Base-by-base conservation (phyloP, 2,329 filamentous ascomycete species). In the Pseudogymnoascus sp. region DNA sequence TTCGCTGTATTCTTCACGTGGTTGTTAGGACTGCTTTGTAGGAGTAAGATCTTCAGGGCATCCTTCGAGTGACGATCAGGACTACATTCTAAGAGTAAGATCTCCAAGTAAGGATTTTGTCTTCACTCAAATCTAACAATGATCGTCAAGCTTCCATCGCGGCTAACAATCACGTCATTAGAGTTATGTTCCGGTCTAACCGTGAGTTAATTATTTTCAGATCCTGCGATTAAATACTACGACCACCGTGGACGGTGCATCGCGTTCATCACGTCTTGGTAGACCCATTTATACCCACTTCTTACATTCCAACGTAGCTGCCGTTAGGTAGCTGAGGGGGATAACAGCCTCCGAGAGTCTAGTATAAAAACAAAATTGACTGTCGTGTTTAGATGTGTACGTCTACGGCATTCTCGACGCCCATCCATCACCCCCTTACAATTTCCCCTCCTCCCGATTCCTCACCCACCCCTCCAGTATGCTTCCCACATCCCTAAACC, bases 391-490 rank as follows among this genome's bases (percentile, higher is more conserved):
- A n/a, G n/a, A n/a, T n/a, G n/a, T n/a, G n/a, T n/a, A n/a, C n/a
- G n/a, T n/a, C n/a, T n/a, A n/a, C n/a, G n/a, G n/a, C n/a, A n/a
- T n/a, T n/a, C n/a, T n/a, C n/a, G n/a, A n/a, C n/a, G n/a, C n/a
- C 41, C 45, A 52, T 59, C 5, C 38, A 39, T 12, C 55, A 21
- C 15, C 28, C 6, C 28, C 6, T 19, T 13, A n/a, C 18, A n/a
- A 3, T 9, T 52, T 39, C 15, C 13, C n/a, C 28, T 28, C 34
- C 10, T 60, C 57, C 2, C 52, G 19, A 30, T 13, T 60, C 35
- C 58, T 58, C 33, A 60, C 59, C 63, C 64, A 67, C 0, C 62
- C 62, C 12, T 67, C 63, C 35, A 67, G 26, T 37, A 67, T 65
- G 26, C 38, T 64, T 2, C 64, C 64, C 7, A 67, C 62, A 34